Percentiles rank a stretch among this genome's conserved stretches.
Conservation (phyloP, 116 monocot species). For the Dioscorea cayenensis region DNA sequence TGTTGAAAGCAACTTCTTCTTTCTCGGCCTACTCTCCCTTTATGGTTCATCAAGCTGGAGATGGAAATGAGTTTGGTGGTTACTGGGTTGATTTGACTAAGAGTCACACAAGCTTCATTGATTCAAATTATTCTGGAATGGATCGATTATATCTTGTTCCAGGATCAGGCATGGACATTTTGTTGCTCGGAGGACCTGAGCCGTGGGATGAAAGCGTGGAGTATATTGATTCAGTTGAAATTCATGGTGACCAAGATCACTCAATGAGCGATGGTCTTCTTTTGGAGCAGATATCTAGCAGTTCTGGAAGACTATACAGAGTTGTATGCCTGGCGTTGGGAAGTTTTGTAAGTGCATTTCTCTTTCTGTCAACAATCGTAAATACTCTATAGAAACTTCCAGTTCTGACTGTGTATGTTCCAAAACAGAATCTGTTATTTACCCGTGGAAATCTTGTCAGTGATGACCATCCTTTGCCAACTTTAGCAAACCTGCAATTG, state of each 20-base stretch:
- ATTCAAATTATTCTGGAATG: conserved; percentile 26
- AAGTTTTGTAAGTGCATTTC: conserved; percentile 54
- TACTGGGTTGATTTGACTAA: conserved; percentile 56
- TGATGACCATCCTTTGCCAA: conserved; percentile 51
- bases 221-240: conserved; percentile 51
- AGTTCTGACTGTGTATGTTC: conserved; percentile 2
- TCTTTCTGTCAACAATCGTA: not conserved
- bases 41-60: conserved; percentile 46
- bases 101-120: conserved; percentile 15
- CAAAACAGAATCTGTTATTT: conserved; percentile 66
- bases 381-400: not conserved
- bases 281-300: conserved; percentile 23
- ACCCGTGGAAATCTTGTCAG: conserved; percentile 89
- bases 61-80: conserved; percentile 88
- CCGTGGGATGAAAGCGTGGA: conserved; percentile 64
- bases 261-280: conserved; percentile 19
- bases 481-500: conserved; percentile 47
- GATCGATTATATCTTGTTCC: conserved; percentile 71
- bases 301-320: conserved; percentile 37
- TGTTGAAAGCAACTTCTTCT: conserved; percentile 43
- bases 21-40: conserved; percentile 73
- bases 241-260: conserved; percentile 28
- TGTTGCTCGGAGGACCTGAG: conserved; percentile 76
- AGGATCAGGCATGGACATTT: conserved; percentile 73
- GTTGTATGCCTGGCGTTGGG: conserved; percentile 54